phyloP scores from a whole-genome alignment of 371 early-diverging fungal species.

The Lichtheimia ramosa region DNA sequence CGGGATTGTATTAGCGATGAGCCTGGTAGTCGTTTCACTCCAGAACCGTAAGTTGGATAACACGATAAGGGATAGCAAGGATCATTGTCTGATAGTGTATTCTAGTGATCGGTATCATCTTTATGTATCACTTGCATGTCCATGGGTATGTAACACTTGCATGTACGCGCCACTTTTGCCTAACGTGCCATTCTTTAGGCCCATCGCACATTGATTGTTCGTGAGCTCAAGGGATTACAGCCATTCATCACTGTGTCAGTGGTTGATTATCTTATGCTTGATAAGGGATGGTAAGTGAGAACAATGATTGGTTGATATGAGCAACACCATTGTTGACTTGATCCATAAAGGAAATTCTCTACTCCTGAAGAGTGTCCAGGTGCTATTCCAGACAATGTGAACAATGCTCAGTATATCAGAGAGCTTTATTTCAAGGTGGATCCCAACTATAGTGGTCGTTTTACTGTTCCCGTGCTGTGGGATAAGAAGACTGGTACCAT shows the following conservation, averaged over 20 bases:
- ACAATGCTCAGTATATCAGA: conserved; percentile 69
- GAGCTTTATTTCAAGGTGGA: conserved; percentile 92
- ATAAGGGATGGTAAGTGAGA: conserved; percentile 69
- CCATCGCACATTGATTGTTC: conserved; percentile 84
- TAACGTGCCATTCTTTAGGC: conserved; percentile 46
- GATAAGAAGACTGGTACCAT: conserved; percentile 92
- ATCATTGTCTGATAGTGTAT: background rate
- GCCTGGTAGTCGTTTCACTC: conserved; percentile 65
- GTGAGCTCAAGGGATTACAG: conserved; percentile 86
- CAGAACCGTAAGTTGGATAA: conserved; percentile 62
- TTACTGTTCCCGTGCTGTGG: conserved; percentile 90
- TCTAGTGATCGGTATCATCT: conserved; percentile 75
- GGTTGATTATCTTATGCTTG: conserved; percentile 80
- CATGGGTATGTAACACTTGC: conserved; percentile 62
- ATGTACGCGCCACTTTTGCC: background rate
- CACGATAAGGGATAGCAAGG: background rate
- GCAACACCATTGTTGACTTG: background rate
- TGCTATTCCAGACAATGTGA: conserved; percentile 75
- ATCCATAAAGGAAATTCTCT: conserved; percentile 61
- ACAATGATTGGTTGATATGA: background rate
- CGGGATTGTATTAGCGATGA: conserved; percentile 66
- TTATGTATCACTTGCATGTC: conserved; percentile 80
- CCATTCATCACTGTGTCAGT: conserved; percentile 77
- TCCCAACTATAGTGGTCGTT: conserved; percentile 74
- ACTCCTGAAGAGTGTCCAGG: conserved; percentile 73